Conservation (phyloP, 2,329 filamentous ascomycete species). For the Fusarium avenaceum region DNA sequence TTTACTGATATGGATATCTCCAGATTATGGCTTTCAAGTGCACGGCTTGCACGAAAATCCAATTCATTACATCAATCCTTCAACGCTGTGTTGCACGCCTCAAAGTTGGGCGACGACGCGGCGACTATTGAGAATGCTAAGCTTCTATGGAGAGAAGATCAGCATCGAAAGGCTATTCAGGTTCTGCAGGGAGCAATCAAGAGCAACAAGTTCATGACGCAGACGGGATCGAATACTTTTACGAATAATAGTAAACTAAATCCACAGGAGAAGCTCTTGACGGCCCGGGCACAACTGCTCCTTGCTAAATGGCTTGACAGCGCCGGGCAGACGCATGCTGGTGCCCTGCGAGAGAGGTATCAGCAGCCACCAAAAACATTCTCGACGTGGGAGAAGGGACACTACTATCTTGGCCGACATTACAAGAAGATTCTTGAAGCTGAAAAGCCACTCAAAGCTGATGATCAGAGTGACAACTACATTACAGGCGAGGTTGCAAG, state of each 20-base stretch:
- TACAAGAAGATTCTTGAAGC: conserved; percentile 97
- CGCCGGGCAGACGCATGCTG: conserved; percentile 91
- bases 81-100: conserved; percentile 91
- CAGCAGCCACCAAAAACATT: conserved; percentile 80
- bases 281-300: conserved; percentile 85
- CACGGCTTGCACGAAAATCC: conserved; percentile 86
- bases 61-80: conserved; percentile 89
- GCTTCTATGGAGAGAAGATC: conserved; percentile 91
- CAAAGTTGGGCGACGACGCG: conserved; percentile 84
- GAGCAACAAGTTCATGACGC: conserved; percentile 78
- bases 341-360: conserved; percentile 84
- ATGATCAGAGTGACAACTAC: conserved; percentile 82
- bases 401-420: conserved; percentile 96
- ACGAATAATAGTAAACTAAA: conserved; percentile 56
- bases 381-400: conserved; percentile 91
- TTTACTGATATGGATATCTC: conserved; percentile 83
- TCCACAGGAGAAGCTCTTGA: conserved; percentile 70
- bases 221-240: conserved; percentile 55
- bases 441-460: conserved; percentile 80
- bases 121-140: conserved; percentile 95
- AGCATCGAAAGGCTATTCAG: conserved; percentile 95
- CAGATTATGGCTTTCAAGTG: conserved; percentile 85
- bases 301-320: conserved; percentile 97
- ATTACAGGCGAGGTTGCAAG: conserved; percentile 87
- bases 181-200: conserved; percentile 88